A percentile compares a stretch with the other conserved stretches of the same genome.
Conservation (phyloP, 441 rosid species). For the Eruca vesicaria region DNA sequence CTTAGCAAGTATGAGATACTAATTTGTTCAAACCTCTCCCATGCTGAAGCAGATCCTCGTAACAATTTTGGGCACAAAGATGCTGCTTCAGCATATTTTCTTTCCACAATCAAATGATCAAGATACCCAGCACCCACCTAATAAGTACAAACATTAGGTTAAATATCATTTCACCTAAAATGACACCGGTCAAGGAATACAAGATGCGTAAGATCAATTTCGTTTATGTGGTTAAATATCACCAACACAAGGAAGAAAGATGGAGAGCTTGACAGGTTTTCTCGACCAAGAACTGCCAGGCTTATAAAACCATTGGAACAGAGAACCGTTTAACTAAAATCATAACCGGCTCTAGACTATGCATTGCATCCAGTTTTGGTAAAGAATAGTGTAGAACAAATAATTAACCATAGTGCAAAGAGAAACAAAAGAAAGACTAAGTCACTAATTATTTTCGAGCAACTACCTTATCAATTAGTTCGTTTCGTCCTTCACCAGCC, state of each 20-base stretch:
- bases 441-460: neutral
- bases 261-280: neutral
- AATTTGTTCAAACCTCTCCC: constrained; percentile 82
- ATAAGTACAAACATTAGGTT: constrained; percentile 24
- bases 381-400: neutral
- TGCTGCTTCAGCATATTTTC: constrained; percentile 98
- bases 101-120: constrained; percentile 98
- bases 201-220: neutral
- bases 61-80: constrained; percentile 94
- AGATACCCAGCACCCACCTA: constrained; percentile 99
- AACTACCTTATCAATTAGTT: constrained; percentile 91
- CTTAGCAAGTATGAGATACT: constrained; percentile 14
- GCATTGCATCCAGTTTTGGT: neutral
- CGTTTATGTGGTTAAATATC: neutral
- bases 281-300: constrained; percentile 3
- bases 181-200: neutral
- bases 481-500: constrained; percentile 93
- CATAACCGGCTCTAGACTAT: neutral
- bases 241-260: neutral
- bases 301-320: constrained; percentile 9
- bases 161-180: neutral
- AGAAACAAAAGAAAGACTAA: neutral
- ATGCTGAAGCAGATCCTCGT: constrained; percentile 92
- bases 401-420: neutral
- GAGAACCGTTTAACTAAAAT: neutral